These are phyloP conservation scores for Dothideomycetes sp. DNA, from an alignment of 2,329 filamentous ascomycete species.

Conservation along the genomic window DNA sequence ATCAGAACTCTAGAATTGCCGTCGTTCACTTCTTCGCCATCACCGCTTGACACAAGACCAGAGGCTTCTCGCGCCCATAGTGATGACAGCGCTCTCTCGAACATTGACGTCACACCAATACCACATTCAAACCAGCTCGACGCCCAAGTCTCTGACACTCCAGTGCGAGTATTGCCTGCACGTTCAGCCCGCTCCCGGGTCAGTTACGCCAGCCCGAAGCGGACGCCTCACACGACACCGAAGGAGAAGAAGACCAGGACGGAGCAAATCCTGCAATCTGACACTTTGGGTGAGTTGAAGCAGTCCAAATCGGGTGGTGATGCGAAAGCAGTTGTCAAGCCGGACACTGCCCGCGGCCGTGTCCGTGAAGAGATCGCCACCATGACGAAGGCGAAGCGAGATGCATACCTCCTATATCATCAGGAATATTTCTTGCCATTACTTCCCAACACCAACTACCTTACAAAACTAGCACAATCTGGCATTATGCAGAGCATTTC, in stretches of 20 bases:
- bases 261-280: slow-evolving; percentile 6
- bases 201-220: slow-evolving; percentile 14
- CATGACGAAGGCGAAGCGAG: slow-evolving; percentile 31
- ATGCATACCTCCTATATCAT: slow-evolving; percentile 34
- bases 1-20: too few relatives aligned
- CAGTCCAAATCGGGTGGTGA: background rate
- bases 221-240: slow-evolving; percentile 1
- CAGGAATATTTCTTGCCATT: slow-evolving; percentile 36
- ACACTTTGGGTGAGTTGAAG: background rate
- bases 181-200: slow-evolving; percentile 15
- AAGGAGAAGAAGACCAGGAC: slow-evolving; percentile 8
- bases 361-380: slow-evolving; percentile 31
- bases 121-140: background rate
- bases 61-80: background rate
- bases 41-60: background rate
- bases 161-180: slow-evolving; percentile 12
- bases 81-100: slow-evolving; percentile 4
- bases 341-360: slow-evolving; percentile 27
- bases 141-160: background rate
- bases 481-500: slow-evolving; percentile 7
- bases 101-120: slow-evolving; percentile 3
- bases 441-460: slow-evolving; percentile 32
- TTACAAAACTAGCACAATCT: slow-evolving; percentile 25
- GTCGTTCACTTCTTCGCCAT: background rate
- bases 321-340: slow-evolving; percentile 12